phyloP scores from a whole-genome alignment of 106 monocot species.

The Phalaenopsis aphrodite region DNA sequence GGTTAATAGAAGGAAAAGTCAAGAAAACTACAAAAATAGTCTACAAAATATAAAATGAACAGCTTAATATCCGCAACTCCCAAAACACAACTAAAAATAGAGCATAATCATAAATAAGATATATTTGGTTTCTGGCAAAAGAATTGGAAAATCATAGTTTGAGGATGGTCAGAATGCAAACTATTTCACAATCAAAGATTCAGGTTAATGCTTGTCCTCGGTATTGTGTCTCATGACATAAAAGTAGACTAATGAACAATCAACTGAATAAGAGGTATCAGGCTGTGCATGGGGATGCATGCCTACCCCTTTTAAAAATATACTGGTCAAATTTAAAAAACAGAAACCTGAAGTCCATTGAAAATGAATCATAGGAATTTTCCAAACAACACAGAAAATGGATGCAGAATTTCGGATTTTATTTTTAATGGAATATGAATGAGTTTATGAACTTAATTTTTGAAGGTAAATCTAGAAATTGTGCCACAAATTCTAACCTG shows the following conservation, averaged over 20 bases:
- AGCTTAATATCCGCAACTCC: not conserved
- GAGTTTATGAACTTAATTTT: too few species aligned
- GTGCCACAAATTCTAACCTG: too few species aligned
- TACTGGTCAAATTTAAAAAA: not conserved
- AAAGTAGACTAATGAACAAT: not conserved
- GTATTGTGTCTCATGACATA: not conserved
- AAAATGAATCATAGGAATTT: not conserved
- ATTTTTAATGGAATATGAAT: not conserved
- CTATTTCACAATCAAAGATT: not conserved
- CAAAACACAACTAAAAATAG: constrained; percentile 1
- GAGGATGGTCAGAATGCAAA: constrained; percentile 3
- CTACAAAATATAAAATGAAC: not conserved
- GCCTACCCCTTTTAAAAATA: not conserved
- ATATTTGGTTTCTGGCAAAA: not conserved
- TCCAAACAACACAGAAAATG: not conserved
- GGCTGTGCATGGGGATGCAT: not conserved
- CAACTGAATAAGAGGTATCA: not conserved
- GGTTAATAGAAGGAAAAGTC: not conserved
- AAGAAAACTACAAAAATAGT: not conserved
- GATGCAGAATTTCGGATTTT: not conserved
- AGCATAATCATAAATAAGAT: not conserved
- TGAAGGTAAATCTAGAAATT: too few species aligned
- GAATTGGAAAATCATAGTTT: not conserved
- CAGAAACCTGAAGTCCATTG: not conserved
- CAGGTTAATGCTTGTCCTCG: not conserved